Conservation (phyloP, 345 rosid species). For the Pistacia atlantica region DNA sequence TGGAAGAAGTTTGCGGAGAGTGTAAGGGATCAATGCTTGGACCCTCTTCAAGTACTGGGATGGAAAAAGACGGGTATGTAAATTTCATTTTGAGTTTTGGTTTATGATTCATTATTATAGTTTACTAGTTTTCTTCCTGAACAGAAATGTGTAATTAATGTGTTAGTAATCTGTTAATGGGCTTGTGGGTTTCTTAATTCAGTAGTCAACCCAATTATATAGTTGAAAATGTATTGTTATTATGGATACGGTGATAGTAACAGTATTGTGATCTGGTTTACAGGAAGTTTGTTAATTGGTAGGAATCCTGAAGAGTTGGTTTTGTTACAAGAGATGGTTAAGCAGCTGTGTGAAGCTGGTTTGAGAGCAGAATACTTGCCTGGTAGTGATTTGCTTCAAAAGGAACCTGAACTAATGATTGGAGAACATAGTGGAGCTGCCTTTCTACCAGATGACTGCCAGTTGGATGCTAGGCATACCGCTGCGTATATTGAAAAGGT, state of each 20-base stretch:
- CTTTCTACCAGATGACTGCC: slow-evolving; percentile 77
- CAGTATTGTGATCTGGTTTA: slow-evolving; percentile 16
- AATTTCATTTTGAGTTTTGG: background rate
- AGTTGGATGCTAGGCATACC: slow-evolving; percentile 74
- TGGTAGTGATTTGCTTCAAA: slow-evolving; percentile 45
- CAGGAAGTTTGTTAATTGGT: slow-evolving; percentile 85
- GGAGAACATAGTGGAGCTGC: slow-evolving; percentile 70
- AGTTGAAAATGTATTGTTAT: background rate
- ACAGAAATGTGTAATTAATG: background rate
- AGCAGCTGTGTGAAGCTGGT: slow-evolving; percentile 68
- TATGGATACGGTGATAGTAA: background rate
- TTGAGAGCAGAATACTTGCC: slow-evolving; percentile 67
- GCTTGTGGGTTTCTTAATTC: background rate
- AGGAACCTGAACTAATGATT: slow-evolving; percentile 66
- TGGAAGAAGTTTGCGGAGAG: slow-evolving; percentile 67
- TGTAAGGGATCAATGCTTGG: slow-evolving; percentile 53
- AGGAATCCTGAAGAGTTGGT: slow-evolving; percentile 54
- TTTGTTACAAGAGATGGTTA: slow-evolving; percentile 57
- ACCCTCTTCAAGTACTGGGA: slow-evolving; percentile 67
- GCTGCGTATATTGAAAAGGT: slow-evolving; percentile 80
- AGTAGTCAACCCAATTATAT: background rate
- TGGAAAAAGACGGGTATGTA: slow-evolving; percentile 77
- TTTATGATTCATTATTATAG: background rate
- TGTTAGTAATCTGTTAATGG: background rate
- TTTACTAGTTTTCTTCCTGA: background rate